These are phyloP conservation scores for Xerocomus brunneocitrinus DNA, from an alignment of 768 basidiomycete species.

Conservation along the genomic window DNA sequence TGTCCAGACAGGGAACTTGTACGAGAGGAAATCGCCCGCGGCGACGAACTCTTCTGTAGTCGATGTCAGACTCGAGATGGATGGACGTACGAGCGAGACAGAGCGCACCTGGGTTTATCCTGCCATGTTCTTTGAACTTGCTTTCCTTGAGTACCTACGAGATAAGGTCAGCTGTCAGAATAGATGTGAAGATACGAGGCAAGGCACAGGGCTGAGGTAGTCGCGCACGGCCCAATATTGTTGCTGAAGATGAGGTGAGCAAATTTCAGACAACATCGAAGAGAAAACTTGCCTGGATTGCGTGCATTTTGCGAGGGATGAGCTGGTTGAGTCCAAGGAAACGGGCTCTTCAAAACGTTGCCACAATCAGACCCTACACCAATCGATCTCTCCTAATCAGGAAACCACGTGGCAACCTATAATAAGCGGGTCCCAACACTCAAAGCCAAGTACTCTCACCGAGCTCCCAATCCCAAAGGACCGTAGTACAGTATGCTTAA, in stretches of 20 bases:
- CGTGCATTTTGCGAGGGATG: constrained; percentile 36
- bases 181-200: constrained; percentile 11
- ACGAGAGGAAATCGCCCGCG: constrained; percentile 93
- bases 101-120: constrained; percentile 83
- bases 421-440: constrained; percentile 1
- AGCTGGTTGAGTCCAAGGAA: constrained; percentile 15
- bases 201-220: constrained; percentile 82
- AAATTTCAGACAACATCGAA: not conserved
- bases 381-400: constrained; percentile 34
- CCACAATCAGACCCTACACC: constrained; percentile 31
- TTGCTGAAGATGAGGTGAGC: constrained; percentile 46
- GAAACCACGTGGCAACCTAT: constrained; percentile 19
- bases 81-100: not conserved
- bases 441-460: not conserved
- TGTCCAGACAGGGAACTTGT: constrained; percentile 98
- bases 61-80: constrained; percentile 7
- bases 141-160: constrained; percentile 89
- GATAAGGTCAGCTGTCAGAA: constrained; percentile 24
- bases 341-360: constrained; percentile 8
- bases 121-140: constrained; percentile 98
- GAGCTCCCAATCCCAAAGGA: not conserved
- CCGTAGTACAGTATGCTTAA: not conserved
- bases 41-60: constrained; percentile 91
- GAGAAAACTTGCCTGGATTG: constrained; percentile 38
- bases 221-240: constrained; percentile 93